Evolutionary conservation across 2,329 filamentous ascomycete species (phyloP).

Genomic region (Pyrenochaeta sp.): DNA sequence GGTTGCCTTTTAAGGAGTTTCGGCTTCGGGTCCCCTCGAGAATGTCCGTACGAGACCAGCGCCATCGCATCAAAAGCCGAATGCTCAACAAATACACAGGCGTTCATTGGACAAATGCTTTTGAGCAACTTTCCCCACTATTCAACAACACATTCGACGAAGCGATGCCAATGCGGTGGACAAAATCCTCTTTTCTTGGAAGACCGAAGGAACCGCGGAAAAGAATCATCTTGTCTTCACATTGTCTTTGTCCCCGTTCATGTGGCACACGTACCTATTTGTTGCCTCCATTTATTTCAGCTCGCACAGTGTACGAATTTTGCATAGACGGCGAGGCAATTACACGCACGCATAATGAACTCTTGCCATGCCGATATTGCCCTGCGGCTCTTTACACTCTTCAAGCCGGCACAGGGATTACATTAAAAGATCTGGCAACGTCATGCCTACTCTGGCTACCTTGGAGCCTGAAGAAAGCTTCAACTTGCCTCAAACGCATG

Average conservation of each 20-base stretch:
- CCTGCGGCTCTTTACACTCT: neutral
- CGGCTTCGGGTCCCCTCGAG: slow-evolving; percentile 11
- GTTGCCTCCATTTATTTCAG: neutral
- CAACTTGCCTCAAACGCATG: slow-evolving; percentile 13
- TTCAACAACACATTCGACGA: neutral
- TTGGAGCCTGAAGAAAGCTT: slow-evolving; percentile 3
- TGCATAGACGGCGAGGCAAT: neutral
- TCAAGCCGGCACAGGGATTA: neutral
- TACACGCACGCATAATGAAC: neutral
- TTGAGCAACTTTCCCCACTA: neutral
- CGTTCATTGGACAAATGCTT: slow-evolving; percentile 2
- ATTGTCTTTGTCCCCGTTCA: too few species aligned
- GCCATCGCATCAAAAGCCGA: neutral
- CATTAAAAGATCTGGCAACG: neutral
- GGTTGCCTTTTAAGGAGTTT: neutral
- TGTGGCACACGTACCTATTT: neutral
- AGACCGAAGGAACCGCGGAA: neutral
- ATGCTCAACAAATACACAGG: neutral
- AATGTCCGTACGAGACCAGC: slow-evolving; percentile 10
- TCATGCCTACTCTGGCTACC: slow-evolving; percentile 2
- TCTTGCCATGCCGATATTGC: neutral
- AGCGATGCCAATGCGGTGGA: neutral
- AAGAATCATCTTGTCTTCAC: too few species aligned
- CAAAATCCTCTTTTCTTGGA: neutral
- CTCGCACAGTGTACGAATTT: neutral